A percentile compares a stretch with the other conserved stretches of the same genome.
Evolutionary conservation across 768 basidiomycete species (phyloP).

Genomic region (Termitomyces sp.): DNA sequence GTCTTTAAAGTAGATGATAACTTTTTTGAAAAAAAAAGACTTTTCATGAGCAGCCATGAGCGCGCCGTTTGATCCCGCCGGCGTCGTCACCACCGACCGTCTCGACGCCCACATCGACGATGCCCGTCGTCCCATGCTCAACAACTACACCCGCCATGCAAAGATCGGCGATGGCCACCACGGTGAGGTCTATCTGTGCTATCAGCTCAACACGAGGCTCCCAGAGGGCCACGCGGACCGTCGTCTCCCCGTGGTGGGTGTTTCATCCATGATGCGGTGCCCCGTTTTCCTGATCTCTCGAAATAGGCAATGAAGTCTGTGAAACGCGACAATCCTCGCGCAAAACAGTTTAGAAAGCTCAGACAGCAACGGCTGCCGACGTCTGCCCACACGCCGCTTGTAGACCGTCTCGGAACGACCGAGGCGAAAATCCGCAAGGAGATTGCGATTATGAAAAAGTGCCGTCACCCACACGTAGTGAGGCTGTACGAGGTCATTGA

Average conservation of each 20-base stretch:
- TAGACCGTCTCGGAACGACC: conserved; percentile 61
- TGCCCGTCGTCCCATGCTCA: conserved; percentile 48
- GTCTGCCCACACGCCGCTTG: conserved; percentile 49
- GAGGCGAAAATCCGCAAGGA: conserved; percentile 87
- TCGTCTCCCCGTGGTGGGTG: conserved; percentile 37
- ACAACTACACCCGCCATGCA: conserved; percentile 78
- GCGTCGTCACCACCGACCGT: conserved; percentile 45
- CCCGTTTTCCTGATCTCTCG: background rate
- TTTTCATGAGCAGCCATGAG: background rate
- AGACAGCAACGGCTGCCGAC: conserved; percentile 34
- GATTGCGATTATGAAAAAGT: conserved; percentile 99
- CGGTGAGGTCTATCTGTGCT: conserved; percentile 80
- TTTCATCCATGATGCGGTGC: background rate
- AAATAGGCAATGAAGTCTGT: conserved; percentile 76
- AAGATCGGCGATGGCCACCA: conserved; percentile 87
- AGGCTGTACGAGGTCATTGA: conserved; percentile 92
- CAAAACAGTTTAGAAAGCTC: conserved; percentile 34
- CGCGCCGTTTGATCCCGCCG: conserved; percentile 32
- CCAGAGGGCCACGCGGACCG: conserved; percentile 31
- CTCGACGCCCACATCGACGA: conserved; percentile 34
- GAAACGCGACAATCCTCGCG: conserved; percentile 64
- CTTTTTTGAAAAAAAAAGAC: conserved; percentile 1
- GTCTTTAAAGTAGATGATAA: conserved; percentile 13
- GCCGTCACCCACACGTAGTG: conserved; percentile 85
- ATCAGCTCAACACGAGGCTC: conserved; percentile 37